Evolutionary conservation across 2,329 filamentous ascomycete genomes (phyloP).

Genomic region (Pseudomassariella vexata): DNA sequence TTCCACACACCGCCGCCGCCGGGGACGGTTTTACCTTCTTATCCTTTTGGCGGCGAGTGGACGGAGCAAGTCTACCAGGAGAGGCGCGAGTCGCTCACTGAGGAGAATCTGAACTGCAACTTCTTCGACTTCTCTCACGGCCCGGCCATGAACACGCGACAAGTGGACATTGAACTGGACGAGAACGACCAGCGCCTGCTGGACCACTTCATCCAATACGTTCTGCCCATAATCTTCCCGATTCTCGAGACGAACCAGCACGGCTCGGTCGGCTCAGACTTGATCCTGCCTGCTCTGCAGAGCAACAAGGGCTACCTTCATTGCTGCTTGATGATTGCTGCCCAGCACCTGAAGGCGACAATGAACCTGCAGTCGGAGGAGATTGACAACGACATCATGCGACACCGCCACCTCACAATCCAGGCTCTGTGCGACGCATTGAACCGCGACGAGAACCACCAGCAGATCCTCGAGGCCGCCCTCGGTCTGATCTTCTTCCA

Average conservation of each 20-base stretch:
- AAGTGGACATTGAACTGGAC: conserved; percentile 75
- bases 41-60: conserved; percentile 61
- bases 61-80: conserved; percentile 65
- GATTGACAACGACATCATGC: conserved; percentile 85
- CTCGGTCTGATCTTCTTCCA: conserved; percentile 96
- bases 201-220: conserved; percentile 84
- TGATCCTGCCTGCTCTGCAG: conserved; percentile 82
- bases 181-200: conserved; percentile 82
- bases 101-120: conserved; percentile 66
- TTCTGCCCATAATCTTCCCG: conserved; percentile 85
- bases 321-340: conserved; percentile 89
- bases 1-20: conserved; percentile 72
- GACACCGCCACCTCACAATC: conserved; percentile 84
- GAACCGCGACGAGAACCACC: conserved; percentile 72
- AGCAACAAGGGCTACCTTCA: conserved; percentile 91
- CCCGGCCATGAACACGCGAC: conserved; percentile 54
- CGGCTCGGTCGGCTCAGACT: conserved; percentile 71
- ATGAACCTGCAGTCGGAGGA: conserved; percentile 62
- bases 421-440: conserved; percentile 79
- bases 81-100: conserved; percentile 60
- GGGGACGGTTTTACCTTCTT: conserved; percentile 59
- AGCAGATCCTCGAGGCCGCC: conserved; percentile 85
- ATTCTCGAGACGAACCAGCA: conserved; percentile 87
- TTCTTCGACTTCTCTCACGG: conserved; percentile 79
- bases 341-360: conserved; percentile 83